Evolutionary conservation across 441 rosid genomes (phyloP).

Genomic region (Metrosideros polymorpha): DNA sequence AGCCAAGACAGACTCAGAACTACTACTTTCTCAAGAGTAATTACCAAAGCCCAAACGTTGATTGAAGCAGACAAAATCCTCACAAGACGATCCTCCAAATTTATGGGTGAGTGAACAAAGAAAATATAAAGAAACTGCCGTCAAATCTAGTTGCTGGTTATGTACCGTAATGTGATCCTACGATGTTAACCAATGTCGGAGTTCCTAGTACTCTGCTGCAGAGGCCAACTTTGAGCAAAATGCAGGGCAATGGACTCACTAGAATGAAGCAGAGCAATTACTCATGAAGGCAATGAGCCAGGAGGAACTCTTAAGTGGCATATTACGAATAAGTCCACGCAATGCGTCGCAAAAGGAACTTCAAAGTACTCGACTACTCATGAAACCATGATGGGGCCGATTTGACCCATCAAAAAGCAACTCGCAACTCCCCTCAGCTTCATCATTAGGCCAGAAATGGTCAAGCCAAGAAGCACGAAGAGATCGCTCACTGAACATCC

Average conservation of each 20-base stretch:
- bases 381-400: not conserved
- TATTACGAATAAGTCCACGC: not conserved
- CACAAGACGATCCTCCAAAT: not conserved
- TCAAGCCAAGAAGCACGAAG: not conserved
- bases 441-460: not conserved
- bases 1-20: not conserved
- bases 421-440: not conserved
- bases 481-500: not conserved
- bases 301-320: not conserved
- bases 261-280: not conserved
- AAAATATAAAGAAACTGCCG: not conserved
- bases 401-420: not conserved
- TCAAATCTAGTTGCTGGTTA: not conserved
- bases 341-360: not conserved
- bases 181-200: not conserved
- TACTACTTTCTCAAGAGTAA: not conserved
- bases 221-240: not conserved
- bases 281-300: not conserved
- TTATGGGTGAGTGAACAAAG: not conserved
- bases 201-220: not conserved
- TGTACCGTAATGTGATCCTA: not conserved
- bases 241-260: not conserved
- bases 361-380: not conserved
- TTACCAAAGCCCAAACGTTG: not conserved
- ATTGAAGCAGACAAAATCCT: not conserved